A percentile compares a stretch with the other conserved stretches of the same genome.
Evolutionary conservation across 2,329 filamentous ascomycete species (phyloP).

Genomic region (Colletotrichum musicola): DNA sequence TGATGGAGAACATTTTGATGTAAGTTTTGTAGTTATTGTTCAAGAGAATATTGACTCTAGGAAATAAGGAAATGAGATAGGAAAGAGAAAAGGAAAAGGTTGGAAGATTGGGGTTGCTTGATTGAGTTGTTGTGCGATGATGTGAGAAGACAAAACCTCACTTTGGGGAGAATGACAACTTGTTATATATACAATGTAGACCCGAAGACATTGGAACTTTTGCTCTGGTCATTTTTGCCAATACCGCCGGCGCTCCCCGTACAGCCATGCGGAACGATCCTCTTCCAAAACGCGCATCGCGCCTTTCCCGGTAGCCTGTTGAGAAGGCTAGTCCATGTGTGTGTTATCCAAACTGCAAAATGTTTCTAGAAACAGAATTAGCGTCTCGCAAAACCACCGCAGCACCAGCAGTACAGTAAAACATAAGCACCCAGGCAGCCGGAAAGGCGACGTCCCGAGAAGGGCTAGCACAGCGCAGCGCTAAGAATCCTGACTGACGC

Average conservation of each 20-base stretch:
- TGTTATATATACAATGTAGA: background rate
- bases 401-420: background rate
- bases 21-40: background rate
- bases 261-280: slow-evolving; percentile 30
- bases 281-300: slow-evolving; percentile 16
- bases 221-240: background rate
- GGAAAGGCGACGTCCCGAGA: background rate
- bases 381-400: background rate
- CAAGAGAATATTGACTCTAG: slow-evolving; percentile 8
- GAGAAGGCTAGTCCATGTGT: background rate
- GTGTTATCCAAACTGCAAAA: background rate
- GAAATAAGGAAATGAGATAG: slow-evolving; percentile 24
- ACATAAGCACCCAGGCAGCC: background rate
- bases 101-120: background rate
- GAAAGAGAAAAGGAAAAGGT: slow-evolving; percentile 22
- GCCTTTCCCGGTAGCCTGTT: background rate
- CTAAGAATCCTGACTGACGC: slow-evolving; percentile 13
- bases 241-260: background rate
- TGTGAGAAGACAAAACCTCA: background rate
- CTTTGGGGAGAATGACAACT: background rate
- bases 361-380: background rate
- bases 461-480: background rate
- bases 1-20: slow-evolving; percentile 49
- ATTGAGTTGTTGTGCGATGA: slow-evolving; percentile 15
- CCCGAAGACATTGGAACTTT: background rate